A percentile compares a stretch with the other conserved stretches of the same genome.
These are phyloP conservation scores for Dictyostelium firmibasis DNA, from an alignment of 78 protist genomes.

Conservation along the genomic window DNA sequence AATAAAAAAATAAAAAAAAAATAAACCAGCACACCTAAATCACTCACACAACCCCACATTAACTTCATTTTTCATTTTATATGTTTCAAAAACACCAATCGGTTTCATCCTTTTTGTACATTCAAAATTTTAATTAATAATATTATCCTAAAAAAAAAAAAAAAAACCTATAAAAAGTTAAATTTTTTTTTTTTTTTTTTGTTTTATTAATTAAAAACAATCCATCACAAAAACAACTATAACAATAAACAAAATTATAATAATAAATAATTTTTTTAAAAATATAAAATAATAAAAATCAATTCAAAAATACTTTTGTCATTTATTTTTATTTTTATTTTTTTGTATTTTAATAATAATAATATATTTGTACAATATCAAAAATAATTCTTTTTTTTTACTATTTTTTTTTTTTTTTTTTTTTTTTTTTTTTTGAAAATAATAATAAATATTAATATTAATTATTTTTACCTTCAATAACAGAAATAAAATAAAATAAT, in stretches of 20 bases:
- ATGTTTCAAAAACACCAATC: neutral
- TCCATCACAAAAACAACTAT: neutral
- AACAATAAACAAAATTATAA: neutral
- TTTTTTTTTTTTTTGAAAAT: neutral
- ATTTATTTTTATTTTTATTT: neutral
- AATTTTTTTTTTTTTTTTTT: neutral
- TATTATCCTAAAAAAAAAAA: neutral
- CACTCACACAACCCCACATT: neutral
- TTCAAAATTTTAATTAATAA: neutral
- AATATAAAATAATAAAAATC: neutral
- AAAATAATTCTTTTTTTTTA: neutral
- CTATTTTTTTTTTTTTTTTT: too few relatives aligned
- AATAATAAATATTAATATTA: neutral
- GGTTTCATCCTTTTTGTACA: neutral
- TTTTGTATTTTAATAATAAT: neutral
- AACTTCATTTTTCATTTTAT: neutral
- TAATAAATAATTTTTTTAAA: too few relatives aligned
- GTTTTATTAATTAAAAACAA: neutral
- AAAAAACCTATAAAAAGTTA: neutral
- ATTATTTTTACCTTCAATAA: neutral
- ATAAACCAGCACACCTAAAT: neutral
- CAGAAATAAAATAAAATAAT: neutral
- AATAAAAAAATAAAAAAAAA: too few relatives aligned
- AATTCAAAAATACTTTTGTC: neutral
- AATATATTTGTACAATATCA: neutral